A percentile compares a stretch with the other conserved stretches of the same genome.
phyloP scores from a whole-genome alignment of 257 asterid genomes.

The Solanum chmielewskii region DNA sequence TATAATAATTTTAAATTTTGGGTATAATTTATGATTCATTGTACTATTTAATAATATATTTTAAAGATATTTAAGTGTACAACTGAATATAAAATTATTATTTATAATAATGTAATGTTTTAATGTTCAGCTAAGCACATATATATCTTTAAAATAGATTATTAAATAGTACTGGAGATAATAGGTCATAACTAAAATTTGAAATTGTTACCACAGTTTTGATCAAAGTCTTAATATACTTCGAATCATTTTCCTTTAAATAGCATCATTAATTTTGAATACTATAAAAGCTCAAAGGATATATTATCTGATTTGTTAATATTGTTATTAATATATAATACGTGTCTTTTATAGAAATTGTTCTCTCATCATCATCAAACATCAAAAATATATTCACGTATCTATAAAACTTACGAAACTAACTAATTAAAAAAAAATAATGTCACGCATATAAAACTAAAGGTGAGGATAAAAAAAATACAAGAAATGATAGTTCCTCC shows the following conservation, averaged over 20 bases:
- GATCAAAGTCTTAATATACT: no score
- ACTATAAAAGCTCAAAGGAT: not conserved
- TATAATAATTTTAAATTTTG: no score
- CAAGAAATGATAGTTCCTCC: no score
- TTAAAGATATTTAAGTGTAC: no score
- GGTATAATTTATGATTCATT: no score
- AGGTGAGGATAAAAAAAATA: no score
- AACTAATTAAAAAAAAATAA: no score
- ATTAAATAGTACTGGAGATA: accelerated
- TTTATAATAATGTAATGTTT: no score
- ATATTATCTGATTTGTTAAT: not conserved
- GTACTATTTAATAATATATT: accelerated
- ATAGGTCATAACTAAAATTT: no score
- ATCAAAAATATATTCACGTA: not conserved
- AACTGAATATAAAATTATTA: no score
- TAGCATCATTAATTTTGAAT: not conserved
- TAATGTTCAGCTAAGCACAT: no score
- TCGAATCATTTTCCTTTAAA: not conserved
- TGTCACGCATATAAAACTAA: not conserved
- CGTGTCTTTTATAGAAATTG: not conserved
- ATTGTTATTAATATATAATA: not conserved
- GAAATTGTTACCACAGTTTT: accelerated
- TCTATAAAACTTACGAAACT: not conserved
- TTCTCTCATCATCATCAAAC: not conserved
- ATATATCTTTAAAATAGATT: no score